These are phyloP conservation scores for Barbatosphaeria neglecta DNA, from an alignment of 495 filamentous ascomycete genomes.

Conservation along the genomic window DNA sequence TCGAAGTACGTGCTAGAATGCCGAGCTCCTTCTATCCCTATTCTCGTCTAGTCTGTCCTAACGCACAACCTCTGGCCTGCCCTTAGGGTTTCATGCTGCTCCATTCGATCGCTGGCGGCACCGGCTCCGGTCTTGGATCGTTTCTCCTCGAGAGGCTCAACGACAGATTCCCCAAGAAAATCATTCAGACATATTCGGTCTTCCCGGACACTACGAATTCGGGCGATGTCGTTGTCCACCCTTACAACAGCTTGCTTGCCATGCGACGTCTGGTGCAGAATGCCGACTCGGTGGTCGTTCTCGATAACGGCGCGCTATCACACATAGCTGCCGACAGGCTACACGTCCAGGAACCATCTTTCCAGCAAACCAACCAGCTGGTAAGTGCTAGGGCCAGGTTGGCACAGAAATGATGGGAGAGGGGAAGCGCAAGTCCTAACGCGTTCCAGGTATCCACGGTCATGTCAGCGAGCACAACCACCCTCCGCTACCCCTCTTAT, in stretches of 20 bases:
- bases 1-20: constrained; percentile 49
- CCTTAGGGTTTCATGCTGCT: constrained; percentile 98
- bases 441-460: constrained; percentile 66
- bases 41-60: not conserved
- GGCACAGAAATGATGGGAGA: not conserved
- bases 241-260: constrained; percentile 90
- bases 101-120: constrained; percentile 95
- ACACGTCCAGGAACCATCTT: constrained; percentile 87
- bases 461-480: constrained; percentile 96
- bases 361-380: constrained; percentile 93
- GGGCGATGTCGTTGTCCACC: constrained; percentile 89
- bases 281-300: constrained; percentile 94
- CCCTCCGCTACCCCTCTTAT: constrained; percentile 91
- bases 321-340: constrained; percentile 89
- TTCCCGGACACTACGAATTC: constrained; percentile 82
- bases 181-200: constrained; percentile 98
- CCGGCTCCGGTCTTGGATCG: constrained; percentile 85
- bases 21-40: not conserved
- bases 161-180: constrained; percentile 95
- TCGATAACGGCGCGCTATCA: constrained; percentile 90
- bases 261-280: constrained; percentile 89
- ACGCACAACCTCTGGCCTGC: too few relatives aligned
- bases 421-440: not conserved
- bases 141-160: constrained; percentile 95
- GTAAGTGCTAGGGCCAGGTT: too few relatives aligned